Evolutionary conservation across 2,329 filamentous ascomycete genomes (phyloP), one percentile per base, ranked within the genome.

Genomic region (Tolypocladium cylindrosporum): DNA sequence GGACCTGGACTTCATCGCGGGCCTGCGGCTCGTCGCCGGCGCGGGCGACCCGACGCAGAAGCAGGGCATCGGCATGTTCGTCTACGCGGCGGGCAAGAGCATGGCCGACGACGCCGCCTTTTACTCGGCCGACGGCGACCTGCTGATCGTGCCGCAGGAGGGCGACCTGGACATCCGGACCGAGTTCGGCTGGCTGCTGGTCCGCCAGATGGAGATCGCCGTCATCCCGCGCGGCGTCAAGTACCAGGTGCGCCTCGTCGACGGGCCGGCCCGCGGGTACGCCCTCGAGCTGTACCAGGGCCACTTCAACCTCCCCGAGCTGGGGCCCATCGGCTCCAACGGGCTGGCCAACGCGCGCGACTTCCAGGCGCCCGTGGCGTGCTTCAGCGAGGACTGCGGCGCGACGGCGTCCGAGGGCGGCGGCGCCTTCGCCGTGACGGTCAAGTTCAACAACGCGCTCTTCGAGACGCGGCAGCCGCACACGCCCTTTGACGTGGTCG

Each of bases 101-200:
- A 96, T 96, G 91, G 78, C 79, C 54, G 74, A 79, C n/a, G 81
- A 82, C 43, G 79, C 87, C 55, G 90, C 90, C 0, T 95, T 92
- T 70, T 95, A 93, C 77, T 92, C 88, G 4, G 87, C 90, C 0
- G 89, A 93, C 67, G 89, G 89, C 14, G 89, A 93, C 69, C 82
- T 90, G 65, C 72, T 92, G 58, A 85, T 93, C 61, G 87, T 93
- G 16, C 79, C 87, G 1, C 89, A 93, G 68, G 82, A 89, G 61
- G 89, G 89, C 2, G 79, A 80, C 16, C 74, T 93, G 43, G 88
- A 92, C 66, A 87, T 93, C 61, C 83, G 86, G 65, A 93, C 89
- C 1, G 89, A 93, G 71, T 77, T 92, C 54, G 90, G 89, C 52
- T 82, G 80, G 67, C 75, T 93, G 7, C 80, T 90, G 50, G 84